Evolutionary conservation across 257 asterid genomes (phyloP).

Genomic region (Oldenlandia corymbosa): DNA sequence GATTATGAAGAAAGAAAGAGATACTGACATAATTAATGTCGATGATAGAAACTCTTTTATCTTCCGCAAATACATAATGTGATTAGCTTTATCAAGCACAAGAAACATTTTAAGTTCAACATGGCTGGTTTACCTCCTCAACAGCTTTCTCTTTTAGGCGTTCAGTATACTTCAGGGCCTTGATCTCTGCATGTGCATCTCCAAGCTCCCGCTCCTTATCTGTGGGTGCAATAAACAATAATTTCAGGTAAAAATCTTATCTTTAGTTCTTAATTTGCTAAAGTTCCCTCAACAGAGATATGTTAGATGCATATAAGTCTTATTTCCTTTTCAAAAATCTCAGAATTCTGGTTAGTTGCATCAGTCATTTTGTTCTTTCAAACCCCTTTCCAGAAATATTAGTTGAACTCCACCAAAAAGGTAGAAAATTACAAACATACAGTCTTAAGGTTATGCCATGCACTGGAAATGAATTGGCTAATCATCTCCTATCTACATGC

Average conservation of each 20-base stretch:
- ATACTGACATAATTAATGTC: background rate
- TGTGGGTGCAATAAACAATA: slow-evolving; percentile 29
- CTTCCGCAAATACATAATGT: background rate
- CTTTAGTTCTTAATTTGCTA: background rate
- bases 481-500: background rate
- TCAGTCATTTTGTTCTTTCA: background rate
- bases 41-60: background rate
- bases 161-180: slow-evolving; percentile 64
- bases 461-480: background rate
- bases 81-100: background rate
- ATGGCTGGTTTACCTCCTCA: slow-evolving; percentile 57
- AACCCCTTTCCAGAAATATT: background rate
- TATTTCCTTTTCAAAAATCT: background rate
- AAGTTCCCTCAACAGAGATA: background rate
- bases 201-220: slow-evolving; percentile 82
- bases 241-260: slow-evolving; percentile 12
- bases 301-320: background rate
- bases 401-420: background rate
- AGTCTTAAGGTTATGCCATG: background rate
- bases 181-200: slow-evolving; percentile 69
- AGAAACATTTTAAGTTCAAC: background rate
- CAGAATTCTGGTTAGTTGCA: too few species aligned
- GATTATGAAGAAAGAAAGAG: background rate
- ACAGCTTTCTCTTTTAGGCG: slow-evolving; percentile 81
- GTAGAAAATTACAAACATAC: background rate